A percentile compares a stretch with the other conserved stretches of the same genome.
Evolutionary conservation across 495 filamentous ascomycete species (phyloP).

Genomic region (Trichoderma orchidacearum): DNA sequence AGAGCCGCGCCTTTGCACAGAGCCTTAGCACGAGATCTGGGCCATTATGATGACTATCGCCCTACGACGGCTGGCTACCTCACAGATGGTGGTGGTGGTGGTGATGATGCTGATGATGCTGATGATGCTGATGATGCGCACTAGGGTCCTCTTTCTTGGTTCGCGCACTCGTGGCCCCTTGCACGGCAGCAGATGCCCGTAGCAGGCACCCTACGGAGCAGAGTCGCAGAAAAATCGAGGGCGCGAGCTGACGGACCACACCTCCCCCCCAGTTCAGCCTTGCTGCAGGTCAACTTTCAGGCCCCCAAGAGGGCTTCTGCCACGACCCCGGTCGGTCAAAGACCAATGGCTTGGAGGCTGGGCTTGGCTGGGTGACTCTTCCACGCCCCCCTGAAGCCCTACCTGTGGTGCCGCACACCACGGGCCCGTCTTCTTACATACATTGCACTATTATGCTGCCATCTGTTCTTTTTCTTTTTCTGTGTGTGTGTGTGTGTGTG

Average conservation of each 20-base stretch:
- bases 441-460: no score
- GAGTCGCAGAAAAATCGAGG: no score
- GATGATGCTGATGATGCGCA: background rate
- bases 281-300: background rate
- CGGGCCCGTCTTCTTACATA: no score
- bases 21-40: background rate
- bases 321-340: background rate
- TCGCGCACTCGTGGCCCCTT: background rate
- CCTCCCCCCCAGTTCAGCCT: background rate
- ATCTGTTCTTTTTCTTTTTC: no score
- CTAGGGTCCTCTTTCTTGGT: no score
- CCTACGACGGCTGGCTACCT: background rate
- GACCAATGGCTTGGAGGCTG: background rate
- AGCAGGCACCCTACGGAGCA: background rate
- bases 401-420: no score
- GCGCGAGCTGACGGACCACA: background rate
- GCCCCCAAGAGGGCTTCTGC: background rate
- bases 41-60: background rate
- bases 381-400: background rate
- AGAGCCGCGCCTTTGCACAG: background rate
- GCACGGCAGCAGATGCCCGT: background rate
- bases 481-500: background rate
- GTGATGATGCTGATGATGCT: background rate
- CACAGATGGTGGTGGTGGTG: background rate
- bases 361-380: background rate